phyloP scores from a whole-genome alignment of 1,139 yeast genomes.

The Suhomyces panamericanus region DNA sequence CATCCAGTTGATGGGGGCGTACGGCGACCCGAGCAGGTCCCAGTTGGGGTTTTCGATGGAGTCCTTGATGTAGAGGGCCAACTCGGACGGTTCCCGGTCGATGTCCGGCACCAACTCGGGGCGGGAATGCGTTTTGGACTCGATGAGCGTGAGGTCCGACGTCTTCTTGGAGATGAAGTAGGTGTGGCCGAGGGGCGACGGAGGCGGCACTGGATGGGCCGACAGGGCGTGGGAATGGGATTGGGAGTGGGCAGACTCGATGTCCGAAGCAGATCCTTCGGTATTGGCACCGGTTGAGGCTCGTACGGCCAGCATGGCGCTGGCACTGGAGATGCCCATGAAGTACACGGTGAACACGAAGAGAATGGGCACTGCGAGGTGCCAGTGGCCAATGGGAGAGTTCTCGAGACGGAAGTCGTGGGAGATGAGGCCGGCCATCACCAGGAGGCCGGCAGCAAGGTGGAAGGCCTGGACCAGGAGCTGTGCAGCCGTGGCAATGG shows the following conservation, averaged over 20 bases:
- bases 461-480: slow-evolving; percentile 14
- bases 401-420: neutral
- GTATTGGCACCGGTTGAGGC: neutral
- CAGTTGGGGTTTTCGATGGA: slow-evolving; percentile 11
- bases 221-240: neutral
- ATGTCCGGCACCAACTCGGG: slow-evolving; percentile 7
- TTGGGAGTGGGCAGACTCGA: slow-evolving; percentile 1
- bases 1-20: slow-evolving; percentile 23
- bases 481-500: neutral
- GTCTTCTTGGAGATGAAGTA: slow-evolving; percentile 10
- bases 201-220: neutral
- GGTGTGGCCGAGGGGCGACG: neutral
- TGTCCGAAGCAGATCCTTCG: neutral
- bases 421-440: slow-evolving; percentile 18
- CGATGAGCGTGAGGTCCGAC: slow-evolving; percentile 17
- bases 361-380: slow-evolving; percentile 11
- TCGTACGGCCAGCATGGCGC: neutral
- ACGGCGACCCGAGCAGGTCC: slow-evolving; percentile 12
- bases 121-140: slow-evolving; percentile 3
- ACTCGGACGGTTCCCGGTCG: slow-evolving; percentile 11
- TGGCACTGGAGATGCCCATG: slow-evolving; percentile 4
- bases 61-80: slow-evolving; percentile 14
- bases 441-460: slow-evolving; percentile 22
- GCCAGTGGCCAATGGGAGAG: slow-evolving; percentile 10
- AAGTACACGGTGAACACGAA: slow-evolving; percentile 15